These are phyloP conservation scores for Fraxinus angustifolia DNA, from an alignment of 305 asterid genomes.

Conservation along the genomic window DNA sequence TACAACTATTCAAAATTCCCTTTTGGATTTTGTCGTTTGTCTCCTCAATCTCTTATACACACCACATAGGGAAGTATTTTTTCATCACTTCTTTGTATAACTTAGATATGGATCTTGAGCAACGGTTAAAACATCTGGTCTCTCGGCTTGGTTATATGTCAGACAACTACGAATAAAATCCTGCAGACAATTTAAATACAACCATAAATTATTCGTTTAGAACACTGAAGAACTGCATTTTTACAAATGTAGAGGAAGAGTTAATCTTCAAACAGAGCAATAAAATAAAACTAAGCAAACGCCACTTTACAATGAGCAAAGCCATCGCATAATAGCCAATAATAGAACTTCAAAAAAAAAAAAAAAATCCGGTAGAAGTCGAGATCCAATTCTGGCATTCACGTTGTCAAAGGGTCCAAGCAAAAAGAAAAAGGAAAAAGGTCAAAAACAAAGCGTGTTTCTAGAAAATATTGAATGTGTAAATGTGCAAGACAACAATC, in stretches of 20 bases:
- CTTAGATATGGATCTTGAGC: conserved; percentile 83
- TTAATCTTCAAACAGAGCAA: not conserved
- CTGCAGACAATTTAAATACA: conserved; percentile 35
- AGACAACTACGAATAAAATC: conserved; percentile 91
- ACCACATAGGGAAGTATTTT: not conserved
- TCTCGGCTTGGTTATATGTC: conserved; percentile 76
- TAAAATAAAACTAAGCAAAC: not conserved
- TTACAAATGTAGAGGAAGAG: not conserved
- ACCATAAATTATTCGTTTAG: not conserved
- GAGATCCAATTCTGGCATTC: not conserved
- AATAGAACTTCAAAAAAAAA: not conserved
- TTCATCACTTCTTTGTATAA: conserved; percentile 63
- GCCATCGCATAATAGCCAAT: not conserved
- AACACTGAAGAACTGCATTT: not conserved
- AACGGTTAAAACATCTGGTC: conserved; percentile 78
- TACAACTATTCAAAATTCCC: conserved; percentile 52
- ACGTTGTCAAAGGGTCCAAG: not conserved
- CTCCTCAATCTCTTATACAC: conserved; percentile 1
- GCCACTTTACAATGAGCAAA: not conserved
- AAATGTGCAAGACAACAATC: not conserved
- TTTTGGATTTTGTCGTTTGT: conserved; percentile 9
- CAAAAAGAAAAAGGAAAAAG: not conserved
- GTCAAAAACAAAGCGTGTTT: not conserved
- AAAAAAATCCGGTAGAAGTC: not conserved
- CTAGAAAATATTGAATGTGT: not conserved